Conservation (phyloP, 495 filamentous ascomycete species). For the Penicillium parvum region DNA sequence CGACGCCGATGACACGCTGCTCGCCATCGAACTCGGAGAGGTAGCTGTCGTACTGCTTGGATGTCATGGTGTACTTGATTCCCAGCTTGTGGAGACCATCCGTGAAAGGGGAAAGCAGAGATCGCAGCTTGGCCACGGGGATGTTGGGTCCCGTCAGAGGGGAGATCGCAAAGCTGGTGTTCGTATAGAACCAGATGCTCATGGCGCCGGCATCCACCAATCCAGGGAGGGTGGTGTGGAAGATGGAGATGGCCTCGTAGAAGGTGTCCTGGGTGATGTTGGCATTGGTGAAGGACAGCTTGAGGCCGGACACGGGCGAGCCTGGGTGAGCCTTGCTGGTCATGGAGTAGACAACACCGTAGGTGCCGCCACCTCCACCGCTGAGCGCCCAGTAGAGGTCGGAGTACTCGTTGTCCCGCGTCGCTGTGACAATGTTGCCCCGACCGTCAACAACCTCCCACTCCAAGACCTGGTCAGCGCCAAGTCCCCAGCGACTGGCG, state of each 20-base stretch:
- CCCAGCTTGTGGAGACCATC: slow-evolving; percentile 4
- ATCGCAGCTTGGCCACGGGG: slow-evolving; percentile 9
- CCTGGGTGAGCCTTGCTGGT: slow-evolving; percentile 42
- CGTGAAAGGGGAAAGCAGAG: slow-evolving; percentile 18
- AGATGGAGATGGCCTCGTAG: slow-evolving; percentile 35
- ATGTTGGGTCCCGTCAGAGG: slow-evolving; percentile 26
- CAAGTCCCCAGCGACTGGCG: slow-evolving; percentile 48
- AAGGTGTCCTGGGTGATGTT: slow-evolving; percentile 32
- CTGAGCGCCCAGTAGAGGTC: slow-evolving; percentile 64
- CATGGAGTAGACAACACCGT: slow-evolving; percentile 52
- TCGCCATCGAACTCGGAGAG: slow-evolving; percentile 6
- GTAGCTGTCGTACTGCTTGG: slow-evolving; percentile 4
- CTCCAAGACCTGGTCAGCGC: slow-evolving; percentile 57
- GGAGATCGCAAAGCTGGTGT: slow-evolving; percentile 35
- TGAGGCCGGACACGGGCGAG: slow-evolving; percentile 15
- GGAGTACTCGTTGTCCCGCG: slow-evolving; percentile 31
- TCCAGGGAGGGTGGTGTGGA: slow-evolving; percentile 33
- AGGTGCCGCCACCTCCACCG: slow-evolving; percentile 60
- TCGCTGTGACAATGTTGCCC: slow-evolving; percentile 45
- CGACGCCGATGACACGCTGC: slow-evolving; percentile 12
- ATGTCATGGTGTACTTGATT: slow-evolving; percentile 12
- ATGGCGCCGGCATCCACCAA: slow-evolving; percentile 43
- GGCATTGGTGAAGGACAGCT: slow-evolving; percentile 17
- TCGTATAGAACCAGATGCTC: slow-evolving; percentile 31
- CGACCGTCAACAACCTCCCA: slow-evolving; percentile 52